A percentile compares a stretch with the other conserved stretches of the same genome.
Conservation (phyloP, 345 rosid species). For the Eucalyptus cloeziana region DNA sequence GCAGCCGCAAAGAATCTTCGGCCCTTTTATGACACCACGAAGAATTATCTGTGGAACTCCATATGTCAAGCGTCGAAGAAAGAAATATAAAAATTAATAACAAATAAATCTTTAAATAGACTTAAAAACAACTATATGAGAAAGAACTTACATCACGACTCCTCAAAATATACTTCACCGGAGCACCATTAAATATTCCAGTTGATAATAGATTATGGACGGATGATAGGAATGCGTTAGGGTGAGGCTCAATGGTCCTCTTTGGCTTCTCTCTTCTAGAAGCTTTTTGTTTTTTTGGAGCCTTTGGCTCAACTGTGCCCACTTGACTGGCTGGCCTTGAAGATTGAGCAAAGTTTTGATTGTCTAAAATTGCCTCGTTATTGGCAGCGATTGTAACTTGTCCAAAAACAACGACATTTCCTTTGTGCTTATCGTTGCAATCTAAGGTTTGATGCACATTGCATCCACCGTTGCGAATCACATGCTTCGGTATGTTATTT, state of each 20-base stretch:
- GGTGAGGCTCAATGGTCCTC: slow-evolving; percentile 8
- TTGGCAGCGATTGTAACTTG: slow-evolving; percentile 8
- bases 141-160: slow-evolving; percentile 32
- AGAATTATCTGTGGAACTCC: slow-evolving; percentile 23
- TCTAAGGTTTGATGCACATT: not conserved
- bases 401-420: slow-evolving; percentile 12
- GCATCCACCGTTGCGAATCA: not conserved
- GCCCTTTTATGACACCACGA: slow-evolving; percentile 24
- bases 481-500: not conserved
- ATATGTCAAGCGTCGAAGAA: not conserved
- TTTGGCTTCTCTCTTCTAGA: slow-evolving; percentile 11
- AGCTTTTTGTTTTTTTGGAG: not conserved
- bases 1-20: slow-evolving; percentile 41
- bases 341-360: slow-evolving; percentile 14
- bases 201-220: slow-evolving; percentile 46
- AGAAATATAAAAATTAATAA: not conserved
- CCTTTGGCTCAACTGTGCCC: slow-evolving; percentile 2
- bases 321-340: slow-evolving; percentile 1
- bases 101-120: not conserved
- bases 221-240: slow-evolving; percentile 37
- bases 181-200: slow-evolving; percentile 51
- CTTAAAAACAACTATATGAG: not conserved
- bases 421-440: slow-evolving; percentile 6
- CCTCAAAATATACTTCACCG: slow-evolving; percentile 51
- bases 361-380: slow-evolving; percentile 9